Evolutionary conservation across 805 yeast genomes (phyloP).

Genomic region (Lipomyces kockii): DNA sequence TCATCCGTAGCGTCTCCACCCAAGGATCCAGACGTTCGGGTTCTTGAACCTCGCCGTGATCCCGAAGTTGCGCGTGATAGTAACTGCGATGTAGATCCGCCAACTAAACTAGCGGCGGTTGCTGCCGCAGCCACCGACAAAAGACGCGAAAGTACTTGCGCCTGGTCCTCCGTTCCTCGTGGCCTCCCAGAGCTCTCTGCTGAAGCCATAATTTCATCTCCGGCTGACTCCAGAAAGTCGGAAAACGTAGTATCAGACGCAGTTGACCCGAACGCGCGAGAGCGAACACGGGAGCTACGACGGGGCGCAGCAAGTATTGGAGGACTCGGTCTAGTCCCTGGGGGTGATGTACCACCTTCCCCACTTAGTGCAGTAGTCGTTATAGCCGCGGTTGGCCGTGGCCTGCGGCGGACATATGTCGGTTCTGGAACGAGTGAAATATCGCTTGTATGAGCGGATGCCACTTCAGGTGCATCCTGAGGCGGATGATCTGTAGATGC

Average conservation of each 20-base stretch:
- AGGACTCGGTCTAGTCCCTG: background rate
- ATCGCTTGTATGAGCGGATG: conserved; percentile 1
- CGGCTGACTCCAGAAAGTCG: conserved; percentile 1
- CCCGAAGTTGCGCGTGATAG: conserved; percentile 21
- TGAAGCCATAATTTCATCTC: conserved; percentile 1
- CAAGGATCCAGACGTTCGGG: background rate
- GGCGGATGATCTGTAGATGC: background rate
- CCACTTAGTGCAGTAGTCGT: conserved; percentile 21
- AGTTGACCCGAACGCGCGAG: conserved; percentile 7
- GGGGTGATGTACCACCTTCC: conserved; percentile 3
- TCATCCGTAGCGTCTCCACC: conserved; percentile 32
- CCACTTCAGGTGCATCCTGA: background rate
- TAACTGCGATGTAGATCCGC: conserved; percentile 37
- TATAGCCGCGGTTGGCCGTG: conserved; percentile 25
- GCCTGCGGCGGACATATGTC: conserved; percentile 32
- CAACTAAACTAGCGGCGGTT: conserved; percentile 51
- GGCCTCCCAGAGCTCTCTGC: background rate
- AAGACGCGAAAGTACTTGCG: conserved; percentile 51
- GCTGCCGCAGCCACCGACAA: conserved; percentile 54
- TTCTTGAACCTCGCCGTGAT: conserved; percentile 8
- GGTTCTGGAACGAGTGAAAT: conserved; percentile 33
- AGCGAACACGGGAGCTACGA: conserved; percentile 7
- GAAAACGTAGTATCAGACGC: conserved; percentile 2
- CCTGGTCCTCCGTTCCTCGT: conserved; percentile 45
- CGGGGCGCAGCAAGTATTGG: conserved; percentile 3